A percentile compares a stretch with the other conserved stretches of the same genome.
Conservation (phyloP, 164 flowering plant species). For the Chloranthus sessilifolius region DNA sequence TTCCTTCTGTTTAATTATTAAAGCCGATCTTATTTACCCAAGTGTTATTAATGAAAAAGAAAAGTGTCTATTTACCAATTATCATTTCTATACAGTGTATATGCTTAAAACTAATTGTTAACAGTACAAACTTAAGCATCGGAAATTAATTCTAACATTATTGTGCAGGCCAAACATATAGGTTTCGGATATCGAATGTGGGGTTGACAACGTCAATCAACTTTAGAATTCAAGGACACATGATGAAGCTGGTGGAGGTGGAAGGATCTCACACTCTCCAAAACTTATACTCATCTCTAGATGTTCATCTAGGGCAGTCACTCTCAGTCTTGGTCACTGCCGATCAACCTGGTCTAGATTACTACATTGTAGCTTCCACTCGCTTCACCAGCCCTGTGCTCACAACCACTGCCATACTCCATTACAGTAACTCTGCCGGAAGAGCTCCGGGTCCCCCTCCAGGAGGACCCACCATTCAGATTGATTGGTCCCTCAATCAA, state of each 20-base stretch:
- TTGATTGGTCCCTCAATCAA: constrained; percentile 74
- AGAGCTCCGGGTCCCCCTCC: constrained; percentile 74
- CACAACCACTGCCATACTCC: constrained; percentile 75
- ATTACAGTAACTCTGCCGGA: constrained; percentile 62
- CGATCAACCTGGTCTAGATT: constrained; percentile 70
- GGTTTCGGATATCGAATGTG: constrained; percentile 92
- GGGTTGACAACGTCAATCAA: constrained; percentile 80
- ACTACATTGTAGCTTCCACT: constrained; percentile 75
- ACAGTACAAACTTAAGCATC: too few relatives aligned
- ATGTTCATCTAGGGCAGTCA: constrained; percentile 88
- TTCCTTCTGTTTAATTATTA: too few relatives aligned
- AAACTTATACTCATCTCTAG: constrained; percentile 66
- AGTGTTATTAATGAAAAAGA: too few relatives aligned
- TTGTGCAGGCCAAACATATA: constrained; percentile 69
- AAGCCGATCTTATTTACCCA: too few relatives aligned
- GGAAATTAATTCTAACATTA: too few relatives aligned
- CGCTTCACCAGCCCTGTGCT: constrained; percentile 78
- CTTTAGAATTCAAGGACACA: constrained; percentile 92
- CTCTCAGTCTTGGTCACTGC: constrained; percentile 88
- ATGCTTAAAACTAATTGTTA: too few relatives aligned
- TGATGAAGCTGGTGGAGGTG: constrained; percentile 77
- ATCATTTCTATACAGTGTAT: too few relatives aligned
- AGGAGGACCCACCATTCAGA: constrained; percentile 68
- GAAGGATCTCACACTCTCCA: constrained; percentile 97
- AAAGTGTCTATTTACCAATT: too few relatives aligned